Conservation (phyloP, 202 grass and related monocot genomes). For the Elaeis oleifera region DNA sequence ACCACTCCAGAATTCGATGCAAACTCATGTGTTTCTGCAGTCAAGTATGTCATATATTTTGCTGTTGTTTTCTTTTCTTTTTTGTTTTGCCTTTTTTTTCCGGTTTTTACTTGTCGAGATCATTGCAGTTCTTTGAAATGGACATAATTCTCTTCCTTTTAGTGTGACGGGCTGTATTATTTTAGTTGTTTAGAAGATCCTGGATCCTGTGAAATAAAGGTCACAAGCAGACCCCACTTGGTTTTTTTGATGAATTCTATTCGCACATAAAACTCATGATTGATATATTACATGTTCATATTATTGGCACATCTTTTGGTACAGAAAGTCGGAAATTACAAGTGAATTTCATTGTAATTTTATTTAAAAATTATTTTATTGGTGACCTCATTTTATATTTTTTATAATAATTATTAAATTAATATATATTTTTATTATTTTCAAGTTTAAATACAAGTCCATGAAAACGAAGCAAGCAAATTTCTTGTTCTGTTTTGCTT, state of each 20-base stretch:
- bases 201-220: neutral
- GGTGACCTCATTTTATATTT: no score
- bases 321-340: constrained; percentile 39
- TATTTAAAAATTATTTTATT: no score
- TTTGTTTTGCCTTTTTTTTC: constrained; percentile 11
- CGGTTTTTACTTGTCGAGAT: neutral
- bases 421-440: no score
- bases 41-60: constrained; percentile 40
- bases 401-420: no score
- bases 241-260: neutral
- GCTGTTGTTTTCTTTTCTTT: constrained; percentile 11
- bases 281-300: neutral
- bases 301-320: constrained; percentile 8
- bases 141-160: constrained; percentile 23
- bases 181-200: constrained; percentile 52
- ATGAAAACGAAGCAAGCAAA: no score
- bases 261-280: neutral
- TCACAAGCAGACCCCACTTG: constrained; percentile 9
- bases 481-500: no score
- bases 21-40: constrained; percentile 65
- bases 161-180: constrained; percentile 80
- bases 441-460: no score
- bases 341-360: no score
- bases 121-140: neutral
- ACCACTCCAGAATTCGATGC: constrained; percentile 24